Evolutionary conservation across 2,329 filamentous ascomycete species (phyloP), one percentile per base, ranked within the genome.

Genomic region (Dissoconium aciculare): DNA sequence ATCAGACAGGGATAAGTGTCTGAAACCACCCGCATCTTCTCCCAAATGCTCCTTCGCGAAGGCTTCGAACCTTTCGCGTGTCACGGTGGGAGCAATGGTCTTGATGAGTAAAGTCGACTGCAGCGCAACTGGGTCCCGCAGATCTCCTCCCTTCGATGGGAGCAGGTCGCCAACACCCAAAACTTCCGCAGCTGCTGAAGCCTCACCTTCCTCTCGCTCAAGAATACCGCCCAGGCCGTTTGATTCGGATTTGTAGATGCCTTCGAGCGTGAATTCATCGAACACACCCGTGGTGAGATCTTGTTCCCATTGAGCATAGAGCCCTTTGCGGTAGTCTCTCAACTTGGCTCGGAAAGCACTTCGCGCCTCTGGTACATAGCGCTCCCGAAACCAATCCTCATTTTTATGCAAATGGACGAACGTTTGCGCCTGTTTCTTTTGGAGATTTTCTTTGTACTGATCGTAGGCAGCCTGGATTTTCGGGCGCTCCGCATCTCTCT

Each of bases 341-440:
- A 95, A 62, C 47, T 82, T 78, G 36, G 64, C 62, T 33, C 78
- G 75, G 47, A 94, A 72, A 2, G 69, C 66, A 42, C 85, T 76
- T 31, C 81, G 69, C 32, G 87, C 73, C 43, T 89, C 82, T 1
- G 82, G 71, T 16, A 91, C 76, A 47, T 98, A 98, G 52, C 83
- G 76, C 57, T 98, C 89, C 45, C 78, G 82, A 60, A 98, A 98
- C 89, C 89, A 98, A 52, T 98, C 87, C 54, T 98, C 89, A 26
- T 75, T 74, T 53, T 92, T 93, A 58, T 98, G 89, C 45, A 84
- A 78, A 29, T 78, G 72, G 25, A 98, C 89, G 52, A 98, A 98
- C 1, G 71, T 66, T 41, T 84, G 75, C 1, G 89, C 85, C 34
- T 53, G 50, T 17, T 38, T 28, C 19, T 72, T 59, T 43, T 75